phyloP scores from a whole-genome alignment of 2,329 filamentous ascomycete species.

The Ceratocystis colombiana region DNA sequence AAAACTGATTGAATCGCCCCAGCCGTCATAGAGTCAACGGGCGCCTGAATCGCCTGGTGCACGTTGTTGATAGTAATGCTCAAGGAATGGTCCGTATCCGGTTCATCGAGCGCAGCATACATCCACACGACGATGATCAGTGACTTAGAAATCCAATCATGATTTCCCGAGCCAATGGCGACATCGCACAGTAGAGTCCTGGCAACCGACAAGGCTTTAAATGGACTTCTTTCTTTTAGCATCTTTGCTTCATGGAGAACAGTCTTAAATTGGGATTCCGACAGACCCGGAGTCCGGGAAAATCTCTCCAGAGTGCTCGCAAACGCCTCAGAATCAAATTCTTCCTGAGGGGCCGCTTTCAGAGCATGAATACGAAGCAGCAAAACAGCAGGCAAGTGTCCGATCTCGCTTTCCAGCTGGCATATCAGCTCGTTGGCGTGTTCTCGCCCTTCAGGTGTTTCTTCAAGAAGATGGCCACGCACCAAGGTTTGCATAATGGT shows the following conservation, averaged over 20 bases:
- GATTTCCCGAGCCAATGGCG: slow-evolving; percentile 41
- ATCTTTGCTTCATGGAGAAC: slow-evolving; percentile 59
- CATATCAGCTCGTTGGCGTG: slow-evolving; percentile 50
- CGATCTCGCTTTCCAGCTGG: slow-evolving; percentile 52
- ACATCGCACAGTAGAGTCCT: slow-evolving; percentile 54
- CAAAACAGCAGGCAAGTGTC: slow-evolving; percentile 54
- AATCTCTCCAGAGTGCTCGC: slow-evolving; percentile 49
- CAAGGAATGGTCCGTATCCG: slow-evolving; percentile 21
- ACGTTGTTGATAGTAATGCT: slow-evolving; percentile 32
- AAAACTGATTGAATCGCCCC: slow-evolving; percentile 63
- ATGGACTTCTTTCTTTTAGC: slow-evolving; percentile 46
- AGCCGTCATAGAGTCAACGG: slow-evolving; percentile 51
- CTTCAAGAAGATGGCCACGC: slow-evolving; percentile 42
- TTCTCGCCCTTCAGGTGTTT: slow-evolving; percentile 37
- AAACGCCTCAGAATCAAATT: slow-evolving; percentile 42
- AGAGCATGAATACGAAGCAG: slow-evolving; percentile 61
- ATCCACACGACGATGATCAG: slow-evolving; percentile 61
- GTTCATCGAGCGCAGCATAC: slow-evolving; percentile 36
- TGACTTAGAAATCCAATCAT: slow-evolving; percentile 57
- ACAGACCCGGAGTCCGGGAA: slow-evolving; percentile 49
- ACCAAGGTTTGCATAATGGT: slow-evolving; percentile 56
- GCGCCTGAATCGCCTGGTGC: slow-evolving; percentile 36
- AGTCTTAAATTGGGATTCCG: slow-evolving; percentile 53
- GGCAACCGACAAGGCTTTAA: slow-evolving; percentile 43
- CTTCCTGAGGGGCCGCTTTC: slow-evolving; percentile 38